Evolutionary conservation across 1,139 yeast genomes (phyloP), one percentile per base, ranked within the genome.

Genomic region (Geotrichum carabidarum): DNA sequence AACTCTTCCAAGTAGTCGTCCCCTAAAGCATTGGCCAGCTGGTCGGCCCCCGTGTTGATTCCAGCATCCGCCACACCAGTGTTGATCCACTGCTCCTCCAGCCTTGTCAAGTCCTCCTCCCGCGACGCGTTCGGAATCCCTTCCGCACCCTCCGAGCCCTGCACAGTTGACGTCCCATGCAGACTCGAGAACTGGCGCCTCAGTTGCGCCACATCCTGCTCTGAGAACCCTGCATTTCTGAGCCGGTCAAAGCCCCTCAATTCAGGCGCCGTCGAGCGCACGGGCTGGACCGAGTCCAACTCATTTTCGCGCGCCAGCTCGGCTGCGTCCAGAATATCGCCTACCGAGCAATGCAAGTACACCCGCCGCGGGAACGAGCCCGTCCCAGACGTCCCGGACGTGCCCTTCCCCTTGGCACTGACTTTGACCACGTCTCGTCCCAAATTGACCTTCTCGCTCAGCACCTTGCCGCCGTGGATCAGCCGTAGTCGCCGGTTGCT

Each of bases 41-140:
- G 62, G 3, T 61, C 57, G 2, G 57, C 59, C 6, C 48, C 48
- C n/a, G 17, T 34, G 17, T 45, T 45, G 41, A 45, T 45, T 12
- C 49, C 76, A 70, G 63, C 74, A 64, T 63, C 78, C 70, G 62
- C 74, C 7, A 81, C 89, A 0, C 93, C 85, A 50, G 86, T 83
- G 63, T 90, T 95, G 58, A 90, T 86, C 96, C 96, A 90, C 57
- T 90, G 76, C 62, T 90, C 97, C 66, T 90, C 97, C 59, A 89
- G 69, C 59, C 83, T 85, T 9, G 65, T 58, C 61, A 62, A 55
- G 41, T 65, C 67, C 9, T 50, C 51, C n/a, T 53, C 48, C 59
- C 65, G 51, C 89, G 68, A 5, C 80, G 52, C 54, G 4, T 50
- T 30, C 2, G 50, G 51, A 8, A 48, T 44, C 1, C 36, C 58